Evolutionary conservation across 345 rosid genomes (phyloP), one percentile per base, ranked within the genome.

Genomic region (Populus davidiana): DNA sequence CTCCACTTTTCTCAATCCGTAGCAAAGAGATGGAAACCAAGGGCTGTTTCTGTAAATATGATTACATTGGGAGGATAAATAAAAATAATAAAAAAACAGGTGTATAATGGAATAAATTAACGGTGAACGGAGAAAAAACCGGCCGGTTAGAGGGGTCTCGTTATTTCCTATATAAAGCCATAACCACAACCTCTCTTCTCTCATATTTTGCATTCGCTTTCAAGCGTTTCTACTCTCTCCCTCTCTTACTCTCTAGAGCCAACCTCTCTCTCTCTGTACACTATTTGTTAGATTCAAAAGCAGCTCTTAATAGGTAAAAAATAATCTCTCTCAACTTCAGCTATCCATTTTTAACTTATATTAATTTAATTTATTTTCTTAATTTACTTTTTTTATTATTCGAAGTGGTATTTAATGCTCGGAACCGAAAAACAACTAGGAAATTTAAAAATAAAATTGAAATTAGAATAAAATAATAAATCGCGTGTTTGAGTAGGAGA

Each of bases 141-240:
- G 85, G 82, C 77, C 86, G 85, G 82, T 76, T 63, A 81, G 71
- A 33, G 56, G 74, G 77, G 85, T 47, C 76, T 79, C 82, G 77
- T 73, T 76, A 82, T 86, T 87, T 83, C 87, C 90, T 89, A 89
- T 89, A 89, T 89, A 89, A 82, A 79, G 75, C 83, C 87, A 21
- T 72, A 38, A 38, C 71, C 83, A 74, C 50, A 17, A 43, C 54
- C 67, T 21, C 35, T 65, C 74, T 68, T 69, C 27, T 73, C 71
- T 77, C 65, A 63, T 21, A 70, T 61, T 56, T 59, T 41, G 73
- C 86, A 72, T 68, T 71, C 10, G 21, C 54, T 31, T 23, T 14
- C 2, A 3, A 4, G 29, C 18, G 35, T 11, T 41, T 36, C 75
- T 36, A 8, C 36, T 10, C 20, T 68, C 14, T 67, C 61, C 50